Conservation (phyloP, 805 yeast genomes). For the Candida khao-thaluensis region DNA sequence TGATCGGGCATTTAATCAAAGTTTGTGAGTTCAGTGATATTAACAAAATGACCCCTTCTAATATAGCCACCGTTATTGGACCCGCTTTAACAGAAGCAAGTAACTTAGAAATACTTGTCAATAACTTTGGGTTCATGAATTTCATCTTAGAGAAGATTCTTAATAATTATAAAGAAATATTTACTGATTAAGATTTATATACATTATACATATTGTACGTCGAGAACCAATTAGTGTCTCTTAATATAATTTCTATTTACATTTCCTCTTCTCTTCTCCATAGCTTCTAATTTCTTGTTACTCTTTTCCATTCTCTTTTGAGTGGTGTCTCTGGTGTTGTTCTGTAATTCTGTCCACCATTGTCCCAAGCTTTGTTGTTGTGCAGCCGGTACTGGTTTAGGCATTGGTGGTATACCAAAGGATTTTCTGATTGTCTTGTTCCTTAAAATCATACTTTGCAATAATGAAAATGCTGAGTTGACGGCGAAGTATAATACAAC, state of each 20-base stretch:
- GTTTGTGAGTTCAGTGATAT: constrained; percentile 64
- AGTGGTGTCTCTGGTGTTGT: constrained; percentile 31
- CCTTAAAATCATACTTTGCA: constrained; percentile 69
- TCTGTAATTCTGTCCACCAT: constrained; percentile 35
- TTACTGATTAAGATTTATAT: constrained; percentile 35
- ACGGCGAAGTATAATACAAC: constrained; percentile 83
- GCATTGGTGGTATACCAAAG: constrained; percentile 50
- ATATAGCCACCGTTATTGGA: constrained; percentile 85
- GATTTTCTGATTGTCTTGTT: constrained; percentile 53
- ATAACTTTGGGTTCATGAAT: constrained; percentile 56
- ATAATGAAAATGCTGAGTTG: constrained; percentile 70
- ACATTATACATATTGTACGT: constrained; percentile 7
- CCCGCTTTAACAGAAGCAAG: constrained; percentile 60
- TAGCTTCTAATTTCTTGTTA: constrained; percentile 36
- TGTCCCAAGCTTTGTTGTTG: constrained; percentile 33
- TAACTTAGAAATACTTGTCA: constrained; percentile 44
- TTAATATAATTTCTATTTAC: constrained; percentile 36
- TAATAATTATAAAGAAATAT: constrained; percentile 39
- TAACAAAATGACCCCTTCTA: constrained; percentile 87
- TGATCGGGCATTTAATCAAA: constrained; percentile 66
- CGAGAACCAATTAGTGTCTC: constrained; percentile 28
- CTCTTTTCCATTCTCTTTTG: constrained; percentile 34
- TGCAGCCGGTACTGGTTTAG: constrained; percentile 29
- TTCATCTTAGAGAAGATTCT: constrained; percentile 52
- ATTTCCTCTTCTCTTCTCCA: constrained; percentile 32